phyloP scores from a whole-genome alignment of 306 rosid species.

The Acacia melanoxylon region DNA sequence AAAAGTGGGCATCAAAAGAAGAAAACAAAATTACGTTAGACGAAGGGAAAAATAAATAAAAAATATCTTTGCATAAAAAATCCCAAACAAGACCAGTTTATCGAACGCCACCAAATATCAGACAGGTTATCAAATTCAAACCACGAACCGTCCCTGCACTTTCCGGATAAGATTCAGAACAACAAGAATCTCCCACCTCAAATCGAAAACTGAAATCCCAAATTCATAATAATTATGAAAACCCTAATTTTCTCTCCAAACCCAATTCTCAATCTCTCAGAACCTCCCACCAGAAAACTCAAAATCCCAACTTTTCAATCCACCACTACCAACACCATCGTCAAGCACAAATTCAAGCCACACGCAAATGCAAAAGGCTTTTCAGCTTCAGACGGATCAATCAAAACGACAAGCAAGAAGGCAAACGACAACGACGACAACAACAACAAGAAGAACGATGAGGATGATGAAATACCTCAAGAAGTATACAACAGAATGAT shows the following conservation, averaged over 20 bases:
- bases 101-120: constrained; percentile 25
- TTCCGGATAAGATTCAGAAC: constrained; percentile 57
- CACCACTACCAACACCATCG: not conserved
- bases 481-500: constrained; percentile 60
- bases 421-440: not conserved
- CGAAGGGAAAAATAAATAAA: not conserved
- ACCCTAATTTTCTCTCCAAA: constrained; percentile 45
- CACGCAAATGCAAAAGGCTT: constrained; percentile 70
- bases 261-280: constrained; percentile 42
- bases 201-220: not conserved
- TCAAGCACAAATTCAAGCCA: constrained; percentile 25
- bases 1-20: too few species aligned
- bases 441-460: constrained; percentile 11
- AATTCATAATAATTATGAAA: constrained; percentile 51
- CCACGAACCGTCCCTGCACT: constrained; percentile 42
- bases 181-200: constrained; percentile 28
- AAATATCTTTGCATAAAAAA: not conserved
- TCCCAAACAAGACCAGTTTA: not conserved
- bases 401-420: constrained; percentile 17
- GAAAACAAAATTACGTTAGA: too few species aligned
- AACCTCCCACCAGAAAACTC: constrained; percentile 50
- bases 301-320: constrained; percentile 34
- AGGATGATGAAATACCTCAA: constrained; percentile 55
- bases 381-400: constrained; percentile 35
- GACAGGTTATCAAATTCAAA: not conserved